These are phyloP conservation scores for Cutaneotrichosporon sp. DNA, from an alignment of 1,284 basidiomycete species.

Conservation along the genomic window DNA sequence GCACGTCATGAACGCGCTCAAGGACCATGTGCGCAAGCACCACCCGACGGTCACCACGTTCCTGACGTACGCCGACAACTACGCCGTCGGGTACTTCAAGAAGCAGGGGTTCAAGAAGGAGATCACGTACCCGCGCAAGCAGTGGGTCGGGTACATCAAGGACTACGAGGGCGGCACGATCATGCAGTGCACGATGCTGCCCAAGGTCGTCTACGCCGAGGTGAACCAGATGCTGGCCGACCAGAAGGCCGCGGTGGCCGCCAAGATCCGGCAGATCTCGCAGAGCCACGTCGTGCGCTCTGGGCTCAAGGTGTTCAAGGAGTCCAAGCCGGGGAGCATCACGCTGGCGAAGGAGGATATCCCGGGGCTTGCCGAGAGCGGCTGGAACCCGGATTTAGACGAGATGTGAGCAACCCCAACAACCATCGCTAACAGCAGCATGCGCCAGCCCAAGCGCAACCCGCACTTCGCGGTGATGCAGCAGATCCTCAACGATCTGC, in stretches of 20 bases:
- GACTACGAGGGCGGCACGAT: conserved; percentile 99
- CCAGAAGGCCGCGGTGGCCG: conserved; percentile 70
- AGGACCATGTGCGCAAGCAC: conserved; percentile 81
- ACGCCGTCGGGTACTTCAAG: conserved; percentile 98
- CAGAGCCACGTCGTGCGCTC: conserved; percentile 82
- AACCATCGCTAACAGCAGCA: conserved; percentile 33
- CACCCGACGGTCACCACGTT: conserved; percentile 87
- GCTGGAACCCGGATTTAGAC: conserved; percentile 88
- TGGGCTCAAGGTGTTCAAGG: conserved; percentile 77
- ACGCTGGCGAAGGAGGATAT: conserved; percentile 62
- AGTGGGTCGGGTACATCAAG: conserved; percentile 99
- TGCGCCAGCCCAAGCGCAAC: conserved; percentile 60
- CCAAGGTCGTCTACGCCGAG: conserved; percentile 84
- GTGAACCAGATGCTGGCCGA: conserved; percentile 74
- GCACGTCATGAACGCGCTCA: conserved; percentile 99
- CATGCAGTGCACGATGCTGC: conserved; percentile 97
- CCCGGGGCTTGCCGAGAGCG: conserved; percentile 86
- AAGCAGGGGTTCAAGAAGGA: conserved; percentile 99
- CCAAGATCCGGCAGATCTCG: conserved; percentile 86
- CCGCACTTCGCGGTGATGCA: conserved; percentile 70
- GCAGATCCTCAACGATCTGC: conserved; percentile 78
- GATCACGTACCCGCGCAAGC: conserved; percentile 81
- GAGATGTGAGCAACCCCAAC: conserved; percentile 60
- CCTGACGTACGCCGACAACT: conserved; percentile 98
- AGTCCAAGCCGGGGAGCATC: conserved; percentile 44